Evolutionary conservation across 2,329 filamentous ascomycete genomes (phyloP), one percentile per base, ranked within the genome.

Genomic region (Acrodontium crateriforme): DNA sequence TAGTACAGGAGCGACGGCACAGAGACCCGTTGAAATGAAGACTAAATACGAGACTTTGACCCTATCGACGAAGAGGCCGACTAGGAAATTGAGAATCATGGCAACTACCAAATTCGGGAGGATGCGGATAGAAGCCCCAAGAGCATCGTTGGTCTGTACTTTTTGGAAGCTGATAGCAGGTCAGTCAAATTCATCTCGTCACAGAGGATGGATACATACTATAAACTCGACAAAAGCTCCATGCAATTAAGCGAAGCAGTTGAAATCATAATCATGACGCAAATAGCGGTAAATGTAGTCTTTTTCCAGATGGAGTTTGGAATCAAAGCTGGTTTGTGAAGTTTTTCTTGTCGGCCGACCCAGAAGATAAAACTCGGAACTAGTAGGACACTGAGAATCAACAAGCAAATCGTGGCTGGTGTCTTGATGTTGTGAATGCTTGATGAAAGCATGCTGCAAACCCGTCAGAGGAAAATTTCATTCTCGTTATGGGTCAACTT

Each of bases 251-350:
- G 52, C 1, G 53, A 58, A 8, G 50, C 52, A 46, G 53, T 46
- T 34, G 30, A 18, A 10, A 28, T 26, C 9, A 38, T 34, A 4
- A 27, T 28, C 8, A 39, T 34, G 3, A 63, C 38, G 40, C 71
- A 76, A 12, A 71, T 62, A 15, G 53, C 59, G 0, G 66, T 62
- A 39, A 76, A 77, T 3, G 63, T 49, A 0, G 49, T 45, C 24
- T 70, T 73, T n/a, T 52, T 58, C 72, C 72, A 77, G 0, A 77
- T 49, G 0, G 60, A 63, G 43, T 76, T 75, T 0, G 72, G 72
- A 13, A 77, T 74, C 6, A 77, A 45, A 0, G 69, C 69, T 4
- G 69, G 63, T 2, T 53, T 55, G 8, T 55, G 53, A 0, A 46
- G 41, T 8, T 49, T 52, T 25, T 65, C 62, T 26, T 65, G 66